phyloP scores from a whole-genome alignment of 305 asterid species.

The Andrographis paniculata region DNA sequence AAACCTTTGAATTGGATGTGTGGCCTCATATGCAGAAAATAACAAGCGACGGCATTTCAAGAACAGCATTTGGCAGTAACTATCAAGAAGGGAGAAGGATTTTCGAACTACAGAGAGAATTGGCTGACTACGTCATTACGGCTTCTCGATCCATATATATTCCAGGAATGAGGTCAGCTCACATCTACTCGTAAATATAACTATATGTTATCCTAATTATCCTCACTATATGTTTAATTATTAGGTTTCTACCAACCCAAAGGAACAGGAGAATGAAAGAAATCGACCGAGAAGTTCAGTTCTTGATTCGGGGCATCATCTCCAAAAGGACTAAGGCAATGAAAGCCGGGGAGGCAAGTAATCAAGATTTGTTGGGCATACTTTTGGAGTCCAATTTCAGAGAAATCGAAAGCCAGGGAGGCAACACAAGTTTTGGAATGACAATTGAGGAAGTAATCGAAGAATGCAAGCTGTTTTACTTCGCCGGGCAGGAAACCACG shows the following conservation, averaged over 20 bases:
- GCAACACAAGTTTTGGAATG: constrained; percentile 16
- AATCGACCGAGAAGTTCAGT: not conserved
- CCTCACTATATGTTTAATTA: not conserved
- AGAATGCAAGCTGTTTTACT: constrained; percentile 36
- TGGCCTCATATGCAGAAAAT: constrained; percentile 16
- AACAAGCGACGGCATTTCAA: constrained; percentile 19
- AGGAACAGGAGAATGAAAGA: not conserved
- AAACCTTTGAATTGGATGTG: constrained; percentile 17
- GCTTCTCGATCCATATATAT: constrained; percentile 5
- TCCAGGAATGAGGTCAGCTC: not conserved
- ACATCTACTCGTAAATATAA: too few relatives aligned
- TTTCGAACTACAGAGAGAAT: constrained; percentile 22
- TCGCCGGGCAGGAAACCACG: constrained; percentile 29
- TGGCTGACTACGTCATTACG: not conserved
- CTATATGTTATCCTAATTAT: not conserved
- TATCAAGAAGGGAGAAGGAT: constrained; percentile 23
- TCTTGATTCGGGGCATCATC: constrained; percentile 24
- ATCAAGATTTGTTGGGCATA: constrained; percentile 28
- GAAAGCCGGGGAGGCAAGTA: constrained; percentile 23
- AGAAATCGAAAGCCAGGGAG: constrained; percentile 21
- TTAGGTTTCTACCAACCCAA: not conserved
- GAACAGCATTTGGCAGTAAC: constrained; percentile 22
- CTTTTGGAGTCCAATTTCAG: constrained; percentile 27
- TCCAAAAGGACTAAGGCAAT: constrained; percentile 25
- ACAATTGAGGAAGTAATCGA: constrained; percentile 16